These are phyloP conservation scores for Myxozyma melibiosi DNA, from an alignment of 805 yeast genomes.

Conservation along the genomic window DNA sequence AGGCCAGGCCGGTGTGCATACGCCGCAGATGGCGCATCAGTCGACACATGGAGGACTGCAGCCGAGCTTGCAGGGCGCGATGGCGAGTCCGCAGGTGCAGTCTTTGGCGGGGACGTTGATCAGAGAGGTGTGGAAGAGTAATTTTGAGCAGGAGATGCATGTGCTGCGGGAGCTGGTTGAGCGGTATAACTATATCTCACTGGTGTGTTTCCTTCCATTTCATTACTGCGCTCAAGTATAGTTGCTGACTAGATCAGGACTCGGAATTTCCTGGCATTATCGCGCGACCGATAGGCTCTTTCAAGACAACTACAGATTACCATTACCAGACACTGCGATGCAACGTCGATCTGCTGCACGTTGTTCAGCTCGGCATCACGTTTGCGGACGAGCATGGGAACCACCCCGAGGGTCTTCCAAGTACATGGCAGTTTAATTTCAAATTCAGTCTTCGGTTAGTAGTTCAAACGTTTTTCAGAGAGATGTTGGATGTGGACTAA, in stretches of 20 bases:
- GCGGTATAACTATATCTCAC: constrained; percentile 45
- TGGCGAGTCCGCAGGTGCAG: constrained; percentile 25
- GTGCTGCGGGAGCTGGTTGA: constrained; percentile 44
- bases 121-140: constrained; percentile 48
- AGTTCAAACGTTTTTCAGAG: too few species aligned
- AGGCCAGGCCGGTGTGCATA: constrained; percentile 28
- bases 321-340: constrained; percentile 94
- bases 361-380: constrained; percentile 84
- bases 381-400: constrained; percentile 69
- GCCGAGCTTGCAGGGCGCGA: constrained; percentile 28
- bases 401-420: constrained; percentile 64
- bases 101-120: constrained; percentile 27
- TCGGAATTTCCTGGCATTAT: constrained; percentile 96
- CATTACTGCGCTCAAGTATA: constrained; percentile 46
- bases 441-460: constrained; percentile 62
- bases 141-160: constrained; percentile 47
- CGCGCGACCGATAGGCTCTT: constrained; percentile 93
- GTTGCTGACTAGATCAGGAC: constrained; percentile 52
- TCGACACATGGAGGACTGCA: constrained; percentile 22
- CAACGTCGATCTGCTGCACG: constrained; percentile 81
- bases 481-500: constrained; percentile 34
- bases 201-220: constrained; percentile 31
- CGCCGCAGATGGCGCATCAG: constrained; percentile 31
- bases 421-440: constrained; percentile 98
- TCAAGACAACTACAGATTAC: constrained; percentile 84